These are phyloP conservation scores for Corylus americana DNA, from an alignment of 306 rosid species.

Conservation along the genomic window DNA sequence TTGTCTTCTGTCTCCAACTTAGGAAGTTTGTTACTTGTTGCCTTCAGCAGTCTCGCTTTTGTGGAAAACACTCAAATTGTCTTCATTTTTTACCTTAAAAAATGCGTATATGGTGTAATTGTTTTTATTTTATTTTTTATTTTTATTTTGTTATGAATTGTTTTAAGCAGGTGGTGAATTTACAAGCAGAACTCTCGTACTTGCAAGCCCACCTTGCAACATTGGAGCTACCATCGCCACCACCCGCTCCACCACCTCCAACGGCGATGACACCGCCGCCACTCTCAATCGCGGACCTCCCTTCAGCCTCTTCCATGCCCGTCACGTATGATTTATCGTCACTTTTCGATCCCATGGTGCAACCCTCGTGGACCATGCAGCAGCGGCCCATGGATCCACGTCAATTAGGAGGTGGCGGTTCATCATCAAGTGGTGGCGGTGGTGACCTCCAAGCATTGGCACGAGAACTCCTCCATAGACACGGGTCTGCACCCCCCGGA, in stretches of 20 bases:
- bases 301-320: constrained; percentile 43
- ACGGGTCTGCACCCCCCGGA: constrained; percentile 40
- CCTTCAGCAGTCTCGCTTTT: neutral
- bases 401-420: constrained; percentile 41
- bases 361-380: constrained; percentile 65
- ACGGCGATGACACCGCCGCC: constrained; percentile 30
- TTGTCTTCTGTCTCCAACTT: neutral
- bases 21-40: neutral
- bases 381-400: constrained; percentile 53
- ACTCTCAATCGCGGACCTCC: constrained; percentile 59
- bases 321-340: constrained; percentile 69
- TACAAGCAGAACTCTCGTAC: constrained; percentile 88
- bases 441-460: constrained; percentile 85
- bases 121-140: too few relatives aligned
- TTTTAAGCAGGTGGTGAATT: constrained; percentile 58
- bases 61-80: neutral
- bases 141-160: neutral
- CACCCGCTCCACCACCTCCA: constrained; percentile 44
- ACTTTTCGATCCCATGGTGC: constrained; percentile 78
- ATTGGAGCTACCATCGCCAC: constrained; percentile 66
- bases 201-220: constrained; percentile 81
- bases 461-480: constrained; percentile 61
- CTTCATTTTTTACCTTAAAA: too few relatives aligned
- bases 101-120: neutral
- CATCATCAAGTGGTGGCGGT: constrained; percentile 25